phyloP scores from a whole-genome alignment of 2,329 filamentous ascomycete species.

The Bipolaris oryzae region DNA sequence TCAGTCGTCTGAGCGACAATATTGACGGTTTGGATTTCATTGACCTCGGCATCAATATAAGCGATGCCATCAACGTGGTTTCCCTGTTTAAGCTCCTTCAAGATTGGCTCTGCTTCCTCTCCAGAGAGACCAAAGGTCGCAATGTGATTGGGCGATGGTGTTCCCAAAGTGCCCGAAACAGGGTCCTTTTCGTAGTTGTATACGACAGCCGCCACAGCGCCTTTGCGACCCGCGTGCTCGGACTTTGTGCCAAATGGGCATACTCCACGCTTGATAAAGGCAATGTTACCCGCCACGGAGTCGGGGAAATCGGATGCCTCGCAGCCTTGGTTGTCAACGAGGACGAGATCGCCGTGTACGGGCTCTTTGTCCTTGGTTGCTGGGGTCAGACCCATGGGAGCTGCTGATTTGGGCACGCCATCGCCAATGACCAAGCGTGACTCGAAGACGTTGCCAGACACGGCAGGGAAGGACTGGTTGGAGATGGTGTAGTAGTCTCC shows the following conservation, averaged over 20 bases:
- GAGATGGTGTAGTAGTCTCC: conserved; percentile 50
- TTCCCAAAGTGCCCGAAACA: conserved; percentile 70
- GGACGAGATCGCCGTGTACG: conserved; percentile 43
- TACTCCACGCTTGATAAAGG: conserved; percentile 71
- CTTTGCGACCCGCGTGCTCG: conserved; percentile 69
- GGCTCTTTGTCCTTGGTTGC: conserved; percentile 47
- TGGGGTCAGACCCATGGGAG: conserved; percentile 46
- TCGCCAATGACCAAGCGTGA: conserved; percentile 46
- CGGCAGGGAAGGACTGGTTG: conserved; percentile 46
- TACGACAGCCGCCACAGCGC: conserved; percentile 73
- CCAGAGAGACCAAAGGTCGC: conserved; percentile 74
- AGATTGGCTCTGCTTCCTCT: conserved; percentile 62
- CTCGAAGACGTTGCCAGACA: conserved; percentile 46
- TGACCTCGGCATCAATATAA: conserved; percentile 55
- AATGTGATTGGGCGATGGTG: conserved; percentile 62
- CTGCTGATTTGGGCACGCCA: conserved; percentile 42
- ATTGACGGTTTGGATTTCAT: conserved; percentile 57
- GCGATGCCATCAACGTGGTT: conserved; percentile 52
- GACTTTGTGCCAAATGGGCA: conserved; percentile 78
- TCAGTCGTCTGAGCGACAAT: conserved; percentile 49
- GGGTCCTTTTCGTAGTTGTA: conserved; percentile 74
- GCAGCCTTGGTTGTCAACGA: conserved; percentile 45
- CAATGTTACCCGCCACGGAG: conserved; percentile 67
- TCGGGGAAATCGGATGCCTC: conserved; percentile 64
- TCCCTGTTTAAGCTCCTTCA: conserved; percentile 59